These are phyloP conservation scores for Phytophthora foliorum DNA, from an alignment of 352 stramenopile species.

Conservation along the genomic window DNA sequence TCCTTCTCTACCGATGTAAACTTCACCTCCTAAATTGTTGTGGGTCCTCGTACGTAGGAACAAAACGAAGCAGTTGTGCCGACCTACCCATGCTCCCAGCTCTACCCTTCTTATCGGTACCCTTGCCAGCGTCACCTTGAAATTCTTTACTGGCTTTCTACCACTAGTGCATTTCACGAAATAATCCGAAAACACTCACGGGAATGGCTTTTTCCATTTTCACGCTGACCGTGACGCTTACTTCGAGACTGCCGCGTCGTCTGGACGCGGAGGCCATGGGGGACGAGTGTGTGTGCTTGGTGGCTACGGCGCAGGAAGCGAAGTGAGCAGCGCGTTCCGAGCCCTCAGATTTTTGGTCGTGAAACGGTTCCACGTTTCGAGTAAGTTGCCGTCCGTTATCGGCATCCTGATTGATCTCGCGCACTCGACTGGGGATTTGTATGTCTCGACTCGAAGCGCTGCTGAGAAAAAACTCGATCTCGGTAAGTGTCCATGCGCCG, in stretches of 20 bases:
- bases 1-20: too few relatives aligned
- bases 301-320: slow-evolving; percentile 35
- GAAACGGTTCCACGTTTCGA: slow-evolving; percentile 25
- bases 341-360: slow-evolving; percentile 20
- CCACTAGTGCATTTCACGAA: too few relatives aligned
- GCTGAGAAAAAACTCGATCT: slow-evolving; percentile 14
- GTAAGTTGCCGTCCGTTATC: slow-evolving; percentile 38
- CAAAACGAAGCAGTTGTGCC: too few relatives aligned
- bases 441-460: slow-evolving; percentile 18
- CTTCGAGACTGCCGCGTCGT: slow-evolving; percentile 31
- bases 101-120: too few relatives aligned
- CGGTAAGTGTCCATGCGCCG: neutral
- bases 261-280: slow-evolving; percentile 35
- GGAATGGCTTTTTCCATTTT: too few relatives aligned
- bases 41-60: too few relatives aligned
- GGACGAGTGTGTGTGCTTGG: slow-evolving; percentile 11
- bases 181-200: too few relatives aligned
- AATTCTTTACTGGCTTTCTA: too few relatives aligned
- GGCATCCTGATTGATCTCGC: slow-evolving; percentile 7
- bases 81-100: too few relatives aligned
- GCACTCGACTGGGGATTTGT: slow-evolving; percentile 13
- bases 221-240: too few relatives aligned
- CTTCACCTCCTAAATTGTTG: too few relatives aligned
- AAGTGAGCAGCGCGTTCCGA: slow-evolving; percentile 31
- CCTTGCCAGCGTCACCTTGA: too few relatives aligned